Base-by-base conservation (phyloP, 2,329 filamentous ascomycete genomes). In the Boeremia exigua region DNA sequence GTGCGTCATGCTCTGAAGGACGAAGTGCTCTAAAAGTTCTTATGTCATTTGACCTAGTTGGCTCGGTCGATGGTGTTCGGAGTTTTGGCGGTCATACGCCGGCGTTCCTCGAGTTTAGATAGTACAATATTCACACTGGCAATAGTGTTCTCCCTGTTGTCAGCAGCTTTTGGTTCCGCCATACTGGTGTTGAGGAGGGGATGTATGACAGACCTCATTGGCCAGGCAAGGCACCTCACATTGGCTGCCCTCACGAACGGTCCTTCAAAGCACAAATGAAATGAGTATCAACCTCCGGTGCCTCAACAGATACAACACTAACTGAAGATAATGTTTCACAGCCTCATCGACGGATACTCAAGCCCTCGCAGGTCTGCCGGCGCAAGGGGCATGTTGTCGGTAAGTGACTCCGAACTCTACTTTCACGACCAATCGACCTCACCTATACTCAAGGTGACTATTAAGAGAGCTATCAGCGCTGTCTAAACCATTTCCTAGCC, bases 191-290 rank as follows among this genome's bases (percentile, higher is more conserved):
- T 34, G 51, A 54, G 52, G 32, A 29, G 45, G 15, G 29, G 33
- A 36, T 25, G 53, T 46, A 56, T 36, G 46, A 48, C 52, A 46
- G 43, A 46, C 14, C 27, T 43, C 27, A 46, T 17, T 23, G 27
- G 30, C 47, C 42, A 50, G 40, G 53, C 38, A 56, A 56, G 47
- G 53, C 53, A 47, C 19, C 42, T 47, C 46, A 46, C 40, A 15
- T 36, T 11, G 23, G 37, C 42, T 19, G n/a, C 23, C 36, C 39
- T 50, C 32, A 34, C 49, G 29, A 29, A 37, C 36, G 29, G 39
- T 45, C 45, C 52, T 44, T 45, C 42, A 45, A 29, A 29, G 23
- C 23, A 34, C 34, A 46, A 50, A 38, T 46, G 14, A 42, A 47
- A 50, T 56, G 53, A 47, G 30, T 32, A 14, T 56, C 36, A 46